These are phyloP conservation scores for Aegle marmelos DNA, from an alignment of 345 rosid genomes.

Conservation along the genomic window DNA sequence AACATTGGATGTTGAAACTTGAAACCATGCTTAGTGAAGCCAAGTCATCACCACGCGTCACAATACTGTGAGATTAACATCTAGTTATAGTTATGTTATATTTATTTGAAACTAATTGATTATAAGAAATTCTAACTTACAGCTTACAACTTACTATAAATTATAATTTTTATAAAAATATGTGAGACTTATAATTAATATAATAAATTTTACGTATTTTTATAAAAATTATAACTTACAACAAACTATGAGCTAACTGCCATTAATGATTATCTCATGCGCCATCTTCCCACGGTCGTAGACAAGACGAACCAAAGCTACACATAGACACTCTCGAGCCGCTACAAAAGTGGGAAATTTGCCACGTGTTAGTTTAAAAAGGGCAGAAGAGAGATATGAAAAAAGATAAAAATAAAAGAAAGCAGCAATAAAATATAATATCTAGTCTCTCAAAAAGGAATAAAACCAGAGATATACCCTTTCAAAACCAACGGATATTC, in stretches of 20 bases:
- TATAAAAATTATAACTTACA: too few species aligned
- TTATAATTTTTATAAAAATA: too few species aligned
- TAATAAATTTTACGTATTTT: too few species aligned
- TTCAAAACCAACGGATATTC: slow-evolving; percentile 54
- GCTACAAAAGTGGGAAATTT: not conserved
- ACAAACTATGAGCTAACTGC: too few species aligned
- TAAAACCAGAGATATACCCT: slow-evolving; percentile 50
- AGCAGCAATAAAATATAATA: not conserved
- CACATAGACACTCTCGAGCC: not conserved
- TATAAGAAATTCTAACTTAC: too few species aligned
- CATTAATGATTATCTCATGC: not conserved
- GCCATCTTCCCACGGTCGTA: not conserved
- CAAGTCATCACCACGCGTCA: not conserved
- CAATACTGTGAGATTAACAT: not conserved
- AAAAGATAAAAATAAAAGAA: not conserved
- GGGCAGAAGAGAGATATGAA: not conserved
- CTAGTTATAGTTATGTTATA: not conserved
- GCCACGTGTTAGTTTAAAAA: not conserved
- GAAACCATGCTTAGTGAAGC: too few species aligned
- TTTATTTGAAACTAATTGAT: not conserved
- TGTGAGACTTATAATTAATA: too few species aligned
- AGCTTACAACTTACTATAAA: too few species aligned
- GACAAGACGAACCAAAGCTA: too few species aligned
- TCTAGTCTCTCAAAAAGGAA: slow-evolving; percentile 17
- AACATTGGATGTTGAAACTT: too few species aligned